Evolutionary conservation across 129 eudicot species (phyloP).

Genomic region (Tagetes patula): DNA sequence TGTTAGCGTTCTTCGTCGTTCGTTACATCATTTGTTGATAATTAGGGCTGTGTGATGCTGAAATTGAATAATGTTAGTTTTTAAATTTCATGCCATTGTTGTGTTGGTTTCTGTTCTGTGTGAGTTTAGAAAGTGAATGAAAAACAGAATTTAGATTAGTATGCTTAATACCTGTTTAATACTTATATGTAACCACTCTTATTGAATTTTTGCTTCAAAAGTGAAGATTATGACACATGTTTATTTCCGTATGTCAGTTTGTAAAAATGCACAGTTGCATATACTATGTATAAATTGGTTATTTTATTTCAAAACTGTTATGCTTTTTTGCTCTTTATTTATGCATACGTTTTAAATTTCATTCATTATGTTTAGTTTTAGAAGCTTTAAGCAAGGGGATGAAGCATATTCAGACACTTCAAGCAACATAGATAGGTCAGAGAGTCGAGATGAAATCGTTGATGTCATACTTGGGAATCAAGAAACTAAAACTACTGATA

Average conservation of each 20-base stretch:
- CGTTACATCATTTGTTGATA: not conserved
- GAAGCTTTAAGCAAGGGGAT: slow-evolving; percentile 47
- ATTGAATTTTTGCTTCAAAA: slow-evolving; percentile 8
- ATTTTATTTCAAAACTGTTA: not conserved
- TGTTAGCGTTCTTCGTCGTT: not conserved
- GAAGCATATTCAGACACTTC: slow-evolving; percentile 41
- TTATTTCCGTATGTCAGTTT: not conserved
- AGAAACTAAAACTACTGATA: slow-evolving; percentile 36
- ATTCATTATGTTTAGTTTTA: slow-evolving; percentile 38
- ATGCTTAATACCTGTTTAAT: slow-evolving; percentile 14
- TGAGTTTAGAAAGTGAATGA: not conserved
- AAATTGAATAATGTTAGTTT: not conserved
- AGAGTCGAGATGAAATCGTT: slow-evolving; percentile 35
- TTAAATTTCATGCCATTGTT: not conserved
- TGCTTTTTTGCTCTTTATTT: slow-evolving; percentile 4
- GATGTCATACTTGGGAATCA: slow-evolving; percentile 34
- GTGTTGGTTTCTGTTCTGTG: slow-evolving; percentile 10
- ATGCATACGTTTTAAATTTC: slow-evolving; percentile 3
- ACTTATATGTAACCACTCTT: not conserved
- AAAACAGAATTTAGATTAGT: not conserved
- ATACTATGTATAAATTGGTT: not conserved
- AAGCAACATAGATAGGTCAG: slow-evolving; percentile 36
- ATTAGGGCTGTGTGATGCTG: slow-evolving; percentile 1
- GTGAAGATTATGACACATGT: slow-evolving; percentile 11
- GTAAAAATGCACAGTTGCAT: not conserved